These are phyloP conservation scores for Alloteropsis semialata DNA, from an alignment of 176 grass and related monocot genomes.

Conservation along the genomic window DNA sequence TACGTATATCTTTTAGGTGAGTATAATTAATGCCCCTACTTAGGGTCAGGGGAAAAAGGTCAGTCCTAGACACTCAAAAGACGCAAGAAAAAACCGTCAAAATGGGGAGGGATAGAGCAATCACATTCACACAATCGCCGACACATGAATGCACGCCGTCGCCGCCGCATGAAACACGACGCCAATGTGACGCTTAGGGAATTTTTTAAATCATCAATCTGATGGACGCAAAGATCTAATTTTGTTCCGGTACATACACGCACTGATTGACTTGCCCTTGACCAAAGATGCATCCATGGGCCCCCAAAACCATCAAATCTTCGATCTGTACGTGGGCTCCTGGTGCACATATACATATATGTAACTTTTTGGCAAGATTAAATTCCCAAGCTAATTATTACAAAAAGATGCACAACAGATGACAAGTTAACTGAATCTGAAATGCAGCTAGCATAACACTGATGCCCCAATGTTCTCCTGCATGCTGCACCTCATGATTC, in stretches of 20 bases:
- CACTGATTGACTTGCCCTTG: constrained; percentile 13
- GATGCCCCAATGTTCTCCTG: not conserved
- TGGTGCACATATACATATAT: not conserved
- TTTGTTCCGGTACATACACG: not conserved
- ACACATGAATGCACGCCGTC: not conserved
- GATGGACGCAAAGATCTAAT: not conserved
- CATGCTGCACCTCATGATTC: not conserved
- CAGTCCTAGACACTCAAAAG: not conserved
- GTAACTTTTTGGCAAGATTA: not conserved
- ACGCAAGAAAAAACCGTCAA: not conserved
- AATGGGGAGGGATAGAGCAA: not conserved
- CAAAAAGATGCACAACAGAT: no score
- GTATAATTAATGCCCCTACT: no score
- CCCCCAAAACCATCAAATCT: not conserved
- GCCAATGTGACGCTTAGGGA: not conserved
- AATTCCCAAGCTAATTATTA: no score
- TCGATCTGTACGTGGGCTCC: not conserved
- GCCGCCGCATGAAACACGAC: not conserved
- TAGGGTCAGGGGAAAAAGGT: not conserved
- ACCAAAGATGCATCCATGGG: not conserved
- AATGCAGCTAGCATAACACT: not conserved
- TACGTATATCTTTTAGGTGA: no score
- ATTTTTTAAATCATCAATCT: constrained; percentile 8
- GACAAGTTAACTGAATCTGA: no score
- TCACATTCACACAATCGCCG: not conserved